Percentiles rank a stretch among this genome's conserved stretches.
Conservation (phyloP, 2,329 filamentous ascomycete genomes). For the Plectosphaerella sp. region DNA sequence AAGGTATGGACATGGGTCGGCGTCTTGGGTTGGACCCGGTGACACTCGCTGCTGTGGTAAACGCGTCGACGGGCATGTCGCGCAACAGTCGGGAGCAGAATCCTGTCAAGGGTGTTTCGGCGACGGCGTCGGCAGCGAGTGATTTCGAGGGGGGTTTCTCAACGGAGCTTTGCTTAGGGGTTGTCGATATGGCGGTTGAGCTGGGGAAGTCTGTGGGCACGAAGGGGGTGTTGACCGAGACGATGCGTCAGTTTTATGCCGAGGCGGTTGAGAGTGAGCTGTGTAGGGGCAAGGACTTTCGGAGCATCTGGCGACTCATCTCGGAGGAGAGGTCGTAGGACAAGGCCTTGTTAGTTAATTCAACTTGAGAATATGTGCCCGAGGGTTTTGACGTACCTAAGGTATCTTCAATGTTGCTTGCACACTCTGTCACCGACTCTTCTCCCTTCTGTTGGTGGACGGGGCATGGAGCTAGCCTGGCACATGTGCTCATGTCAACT, state of each 20-base stretch:
- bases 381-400: too few relatives aligned
- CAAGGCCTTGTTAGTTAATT: too few relatives aligned
- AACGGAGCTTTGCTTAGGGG: constrained; percentile 11
- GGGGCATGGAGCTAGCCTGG: too few relatives aligned
- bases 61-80: constrained; percentile 10
- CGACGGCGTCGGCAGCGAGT: constrained; percentile 5
- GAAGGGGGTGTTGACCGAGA: not conserved
- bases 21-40: constrained; percentile 7
- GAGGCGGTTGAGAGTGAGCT: not conserved
- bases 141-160: constrained; percentile 11
- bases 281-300: not conserved
- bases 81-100: constrained; percentile 11
- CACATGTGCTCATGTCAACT: too few relatives aligned
- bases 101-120: constrained; percentile 9
- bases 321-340: too few relatives aligned
- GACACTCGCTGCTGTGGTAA: constrained; percentile 8
- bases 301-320: not conserved
- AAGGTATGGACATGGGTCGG: constrained; percentile 11
- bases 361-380: too few relatives aligned
- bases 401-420: too few relatives aligned
- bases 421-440: too few relatives aligned
- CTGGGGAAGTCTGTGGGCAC: not conserved
- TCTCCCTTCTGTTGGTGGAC: too few relatives aligned
- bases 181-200: constrained; percentile 8
- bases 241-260: not conserved